Evolutionary conservation across 2,329 filamentous ascomycete genomes (phyloP).

Genomic region (Trichoderma guizhouense): DNA sequence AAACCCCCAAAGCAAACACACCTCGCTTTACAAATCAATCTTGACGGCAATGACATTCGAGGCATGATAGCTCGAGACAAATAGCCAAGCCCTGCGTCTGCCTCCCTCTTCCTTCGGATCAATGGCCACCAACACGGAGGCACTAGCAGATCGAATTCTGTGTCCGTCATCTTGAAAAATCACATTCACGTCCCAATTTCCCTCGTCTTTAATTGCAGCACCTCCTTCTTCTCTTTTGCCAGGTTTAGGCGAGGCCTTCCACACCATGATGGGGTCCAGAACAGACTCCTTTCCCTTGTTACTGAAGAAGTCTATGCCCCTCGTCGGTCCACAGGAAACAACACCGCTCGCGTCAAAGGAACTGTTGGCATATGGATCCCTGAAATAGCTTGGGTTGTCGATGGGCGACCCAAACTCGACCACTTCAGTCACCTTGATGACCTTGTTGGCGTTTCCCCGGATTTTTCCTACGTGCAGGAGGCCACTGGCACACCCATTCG

Average conservation of each 20-base stretch:
- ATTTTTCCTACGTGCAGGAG: conserved; percentile 42
- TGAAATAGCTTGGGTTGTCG: conserved; percentile 59
- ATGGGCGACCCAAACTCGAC: conserved; percentile 44
- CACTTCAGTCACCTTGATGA: conserved; percentile 36
- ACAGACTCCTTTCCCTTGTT: conserved; percentile 34
- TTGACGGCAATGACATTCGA: conserved; percentile 48
- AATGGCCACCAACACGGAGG: conserved; percentile 51
- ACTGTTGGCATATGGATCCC: conserved; percentile 46
- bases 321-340: conserved; percentile 47
- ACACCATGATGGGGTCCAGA: conserved; percentile 46
- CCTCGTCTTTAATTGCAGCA: neutral
- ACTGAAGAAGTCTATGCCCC: conserved; percentile 36
- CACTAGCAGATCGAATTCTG: conserved; percentile 47
- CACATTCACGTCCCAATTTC: conserved; percentile 42
- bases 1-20: neutral
- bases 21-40: conserved; percentile 41
- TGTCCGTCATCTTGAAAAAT: conserved; percentile 58
- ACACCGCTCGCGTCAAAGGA: conserved; percentile 51
- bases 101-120: conserved; percentile 43
- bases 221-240: conserved; percentile 17
- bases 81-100: conserved; percentile 53
- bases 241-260: conserved; percentile 31
- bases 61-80: conserved; percentile 54
- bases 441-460: conserved; percentile 19
- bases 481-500: conserved; percentile 44